These are phyloP conservation scores for Kuraishia ogatae DNA, from an alignment of 805 yeast species.

Conservation along the genomic window DNA sequence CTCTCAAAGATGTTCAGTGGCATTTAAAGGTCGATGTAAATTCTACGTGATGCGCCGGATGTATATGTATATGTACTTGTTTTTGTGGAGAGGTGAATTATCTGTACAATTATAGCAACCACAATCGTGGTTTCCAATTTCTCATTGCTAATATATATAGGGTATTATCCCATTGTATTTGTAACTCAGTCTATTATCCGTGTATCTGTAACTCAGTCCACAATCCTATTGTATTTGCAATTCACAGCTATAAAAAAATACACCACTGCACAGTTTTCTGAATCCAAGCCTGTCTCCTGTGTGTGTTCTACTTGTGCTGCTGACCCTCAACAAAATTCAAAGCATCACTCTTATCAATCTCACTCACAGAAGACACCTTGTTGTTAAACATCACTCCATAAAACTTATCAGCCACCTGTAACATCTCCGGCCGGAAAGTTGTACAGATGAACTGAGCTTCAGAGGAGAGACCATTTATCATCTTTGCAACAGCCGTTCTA, in stretches of 20 bases:
- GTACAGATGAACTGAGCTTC: conserved; percentile 92
- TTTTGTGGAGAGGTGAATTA: neutral
- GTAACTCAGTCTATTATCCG: too few species aligned
- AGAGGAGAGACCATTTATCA: conserved; percentile 56
- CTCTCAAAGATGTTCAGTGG: neutral
- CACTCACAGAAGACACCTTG: conserved; percentile 71
- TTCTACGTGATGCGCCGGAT: too few species aligned
- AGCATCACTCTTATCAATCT: conserved; percentile 67
- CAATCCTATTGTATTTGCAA: too few species aligned
- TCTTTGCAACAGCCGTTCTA: conserved; percentile 74
- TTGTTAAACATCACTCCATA: conserved; percentile 82
- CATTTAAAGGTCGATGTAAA: neutral
- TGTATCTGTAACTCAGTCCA: too few species aligned
- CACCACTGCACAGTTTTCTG: neutral
- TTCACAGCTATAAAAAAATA: neutral
- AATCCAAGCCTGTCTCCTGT: conserved; percentile 10
- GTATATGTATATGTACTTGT: neutral
- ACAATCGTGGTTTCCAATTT: neutral
- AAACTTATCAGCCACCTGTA: conserved; percentile 77
- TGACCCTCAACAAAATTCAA: conserved; percentile 76
- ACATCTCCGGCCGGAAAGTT: conserved; percentile 90
- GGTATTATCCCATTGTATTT: neutral
- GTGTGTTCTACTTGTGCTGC: conserved; percentile 19
- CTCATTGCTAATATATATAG: neutral
- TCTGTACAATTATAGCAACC: neutral